phyloP scores from a whole-genome alignment of 2,329 filamentous ascomycete species.

The Diaporthe nobilis region DNA sequence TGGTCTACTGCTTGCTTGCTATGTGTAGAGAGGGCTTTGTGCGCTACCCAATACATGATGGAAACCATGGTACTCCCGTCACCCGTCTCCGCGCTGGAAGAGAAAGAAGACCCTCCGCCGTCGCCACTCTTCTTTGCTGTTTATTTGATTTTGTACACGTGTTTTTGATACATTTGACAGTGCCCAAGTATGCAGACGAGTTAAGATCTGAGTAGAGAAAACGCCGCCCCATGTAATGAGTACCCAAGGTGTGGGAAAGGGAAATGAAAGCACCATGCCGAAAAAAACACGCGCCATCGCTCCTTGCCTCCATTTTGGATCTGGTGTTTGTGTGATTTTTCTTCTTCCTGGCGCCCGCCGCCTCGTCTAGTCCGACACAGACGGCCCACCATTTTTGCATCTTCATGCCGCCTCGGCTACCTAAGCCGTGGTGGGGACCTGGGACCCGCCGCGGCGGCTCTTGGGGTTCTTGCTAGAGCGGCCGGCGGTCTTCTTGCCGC shows the following conservation, averaged over 20 bases:
- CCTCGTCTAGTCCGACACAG: background rate
- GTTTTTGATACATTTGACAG: constrained; percentile 29
- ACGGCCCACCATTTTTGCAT: background rate
- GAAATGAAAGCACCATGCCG: constrained; percentile 8
- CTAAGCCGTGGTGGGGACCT: constrained; percentile 39
- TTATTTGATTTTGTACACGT: constrained; percentile 23
- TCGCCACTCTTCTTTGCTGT: background rate
- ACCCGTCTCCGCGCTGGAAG: constrained; percentile 12
- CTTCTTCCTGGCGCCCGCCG: background rate
- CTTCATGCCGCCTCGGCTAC: background rate
- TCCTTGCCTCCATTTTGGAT: constrained; percentile 1
- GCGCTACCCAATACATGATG: constrained; percentile 18
- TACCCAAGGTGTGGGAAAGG: constrained; percentile 9
- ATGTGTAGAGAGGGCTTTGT: constrained; percentile 24
- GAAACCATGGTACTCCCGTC: background rate
- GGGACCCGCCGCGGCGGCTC: constrained; percentile 59
- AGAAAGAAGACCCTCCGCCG: background rate
- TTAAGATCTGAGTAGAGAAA: constrained; percentile 23
- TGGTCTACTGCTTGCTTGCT: constrained; percentile 32
- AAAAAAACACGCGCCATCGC: constrained; percentile 25
- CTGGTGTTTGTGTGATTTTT: background rate
- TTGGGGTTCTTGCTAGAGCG: constrained; percentile 66
- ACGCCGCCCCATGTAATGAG: constrained; percentile 30
- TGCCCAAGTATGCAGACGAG: constrained; percentile 20
- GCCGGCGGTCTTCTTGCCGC: constrained; percentile 35